Conservation (phyloP, 2,329 filamentous ascomycete species). For the Fusarium camptoceras region DNA sequence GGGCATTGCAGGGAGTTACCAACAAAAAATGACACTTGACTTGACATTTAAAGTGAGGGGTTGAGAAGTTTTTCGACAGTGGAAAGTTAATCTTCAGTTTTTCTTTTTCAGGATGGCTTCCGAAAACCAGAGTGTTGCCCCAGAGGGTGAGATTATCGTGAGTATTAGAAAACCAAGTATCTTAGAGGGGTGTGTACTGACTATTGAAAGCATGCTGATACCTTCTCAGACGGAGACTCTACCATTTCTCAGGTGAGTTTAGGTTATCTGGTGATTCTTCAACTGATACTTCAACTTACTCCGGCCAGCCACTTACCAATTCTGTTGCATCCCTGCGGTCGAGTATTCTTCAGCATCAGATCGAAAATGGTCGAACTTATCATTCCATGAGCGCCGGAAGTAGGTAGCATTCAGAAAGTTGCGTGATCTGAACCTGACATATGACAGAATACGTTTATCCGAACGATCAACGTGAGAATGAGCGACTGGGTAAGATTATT, state of each 20-base stretch:
- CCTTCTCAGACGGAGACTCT: background rate
- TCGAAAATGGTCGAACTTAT: background rate
- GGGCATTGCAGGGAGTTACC: background rate
- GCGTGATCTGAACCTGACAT: background rate
- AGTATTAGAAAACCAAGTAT: background rate
- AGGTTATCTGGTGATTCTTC: background rate
- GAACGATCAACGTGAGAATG: background rate
- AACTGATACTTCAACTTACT: background rate
- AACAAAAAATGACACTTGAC: background rate
- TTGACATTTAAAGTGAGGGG: background rate
- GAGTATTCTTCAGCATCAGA: background rate
- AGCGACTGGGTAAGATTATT: background rate
- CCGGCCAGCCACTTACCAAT: background rate
- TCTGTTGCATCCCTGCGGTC: background rate
- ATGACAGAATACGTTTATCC: background rate
- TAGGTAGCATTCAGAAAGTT: accelerated
- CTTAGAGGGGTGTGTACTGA: background rate
- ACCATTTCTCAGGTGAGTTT: background rate
- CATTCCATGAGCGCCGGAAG: background rate
- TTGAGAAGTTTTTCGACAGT: background rate
- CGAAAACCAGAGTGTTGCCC: background rate
- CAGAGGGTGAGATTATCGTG: background rate
- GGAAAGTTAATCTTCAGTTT: background rate
- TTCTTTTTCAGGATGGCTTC: background rate
- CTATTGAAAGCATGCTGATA: background rate